phyloP scores from a whole-genome alignment of 306 rosid species.

The Fragaria iinumae region DNA sequence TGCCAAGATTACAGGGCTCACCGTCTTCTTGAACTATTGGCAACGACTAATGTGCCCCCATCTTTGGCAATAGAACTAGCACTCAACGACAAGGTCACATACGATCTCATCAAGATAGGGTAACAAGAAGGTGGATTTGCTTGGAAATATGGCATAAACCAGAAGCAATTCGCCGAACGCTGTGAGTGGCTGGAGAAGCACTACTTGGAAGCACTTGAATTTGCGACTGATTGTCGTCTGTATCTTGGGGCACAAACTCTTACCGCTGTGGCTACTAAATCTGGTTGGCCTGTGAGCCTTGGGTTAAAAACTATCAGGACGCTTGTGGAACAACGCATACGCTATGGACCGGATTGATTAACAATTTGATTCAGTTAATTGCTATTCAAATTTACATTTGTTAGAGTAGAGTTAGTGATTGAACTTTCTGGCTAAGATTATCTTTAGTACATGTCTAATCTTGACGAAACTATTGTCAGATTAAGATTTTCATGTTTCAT shows the following conservation, averaged over 20 bases:
- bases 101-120: background rate
- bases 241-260: background rate
- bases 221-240: background rate
- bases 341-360: background rate
- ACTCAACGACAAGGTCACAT: background rate
- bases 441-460: background rate
- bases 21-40: background rate
- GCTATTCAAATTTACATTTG: background rate
- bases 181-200: background rate
- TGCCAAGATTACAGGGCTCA: background rate
- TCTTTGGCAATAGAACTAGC: background rate
- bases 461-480: background rate
- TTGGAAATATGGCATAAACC: background rate
- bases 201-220: conserved; percentile 3
- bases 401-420: no score
- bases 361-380: background rate
- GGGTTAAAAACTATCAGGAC: background rate
- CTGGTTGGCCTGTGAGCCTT: background rate
- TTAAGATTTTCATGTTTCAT: no score
- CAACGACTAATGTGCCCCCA: background rate
- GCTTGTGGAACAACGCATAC: background rate
- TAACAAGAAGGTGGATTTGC: background rate
- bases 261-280: background rate
- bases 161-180: background rate
- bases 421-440: background rate